Base-by-base conservation (phyloP, 192 early-diverging fungal species). In the Backusella tuberculispora region DNA sequence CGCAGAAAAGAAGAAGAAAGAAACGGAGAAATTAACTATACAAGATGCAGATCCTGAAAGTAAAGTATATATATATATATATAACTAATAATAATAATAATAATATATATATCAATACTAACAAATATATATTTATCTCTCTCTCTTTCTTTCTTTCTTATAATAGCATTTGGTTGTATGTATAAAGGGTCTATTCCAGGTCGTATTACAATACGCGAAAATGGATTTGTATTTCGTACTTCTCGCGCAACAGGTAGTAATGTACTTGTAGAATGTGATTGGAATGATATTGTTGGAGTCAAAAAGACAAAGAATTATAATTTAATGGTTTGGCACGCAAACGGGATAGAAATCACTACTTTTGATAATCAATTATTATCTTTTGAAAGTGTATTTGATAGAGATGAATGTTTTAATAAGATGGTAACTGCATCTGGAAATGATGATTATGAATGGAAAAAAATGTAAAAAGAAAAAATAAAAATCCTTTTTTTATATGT, bases 331-430 rank as follows among this genome's bases (percentile, higher is more conserved):
- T 74, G 73, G 73, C 73, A 79, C 56, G 63, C 78, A 0, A 71
- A 71, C 19, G 78, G 78, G n/a, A 68, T 79, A 13, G 74, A 74
- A 5, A 6, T 79, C 6, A 42, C 69, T 0, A 68, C 65, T 24
- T 21, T 43, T 65, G 72, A 73, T 19, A 73, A 73, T 44, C 60
- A 69, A 26, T 66, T 73, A 70, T 13, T 79, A 15, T 29, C 47
- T 21, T 79, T 79, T 63, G 78, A 79, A 40, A 69, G 75, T 41
- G 73, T 79, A 6, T 43, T 75, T 63, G 64, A 65, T 19, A 68
- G 78, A 53, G 73, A 79, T 17, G 74, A 79, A 13, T 79, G 78
- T 24, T 79, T 79, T 41, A 79, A 75, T 45, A 43, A 63, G 34
- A 44, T 79, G 10, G 69, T 75, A 6, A 40, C 74, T 63, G 50